phyloP scores from a whole-genome alignment of 2,329 filamentous ascomycete species.

The Ascomycota sp. region DNA sequence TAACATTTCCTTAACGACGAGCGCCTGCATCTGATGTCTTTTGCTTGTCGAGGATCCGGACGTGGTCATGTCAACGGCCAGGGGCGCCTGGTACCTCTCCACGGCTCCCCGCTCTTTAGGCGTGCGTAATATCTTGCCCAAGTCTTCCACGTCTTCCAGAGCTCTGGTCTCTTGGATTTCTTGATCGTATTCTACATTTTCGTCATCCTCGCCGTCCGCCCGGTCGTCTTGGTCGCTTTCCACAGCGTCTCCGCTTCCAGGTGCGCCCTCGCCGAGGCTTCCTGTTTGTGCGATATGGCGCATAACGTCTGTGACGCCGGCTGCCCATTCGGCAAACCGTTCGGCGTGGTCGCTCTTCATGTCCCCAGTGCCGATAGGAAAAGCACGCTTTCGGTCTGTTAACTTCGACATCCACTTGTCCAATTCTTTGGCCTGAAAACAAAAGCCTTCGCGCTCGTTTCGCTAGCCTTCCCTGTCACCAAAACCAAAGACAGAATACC shows the following conservation, averaged over 20 bases:
- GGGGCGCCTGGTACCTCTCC: constrained; percentile 18
- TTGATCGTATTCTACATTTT: constrained; percentile 23
- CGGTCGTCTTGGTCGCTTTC: constrained; percentile 67
- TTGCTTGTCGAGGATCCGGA: constrained; percentile 32
- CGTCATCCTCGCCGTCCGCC: constrained; percentile 37
- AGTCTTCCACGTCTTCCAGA: constrained; percentile 68
- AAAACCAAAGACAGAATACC: constrained; percentile 87
- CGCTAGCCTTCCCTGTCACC: constrained; percentile 87
- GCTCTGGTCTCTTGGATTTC: constrained; percentile 17
- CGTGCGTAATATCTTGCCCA: constrained; percentile 43
- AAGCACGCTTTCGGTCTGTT: constrained; percentile 69
- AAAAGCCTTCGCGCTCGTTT: constrained; percentile 76
- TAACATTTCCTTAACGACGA: constrained; percentile 72
- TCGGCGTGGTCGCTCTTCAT: constrained; percentile 51
- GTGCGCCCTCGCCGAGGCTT: constrained; percentile 41
- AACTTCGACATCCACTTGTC: constrained; percentile 97
- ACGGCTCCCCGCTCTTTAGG: constrained; percentile 15
- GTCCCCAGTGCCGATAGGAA: constrained; percentile 74
- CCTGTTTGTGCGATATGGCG: constrained; percentile 39
- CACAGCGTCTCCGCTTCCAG: constrained; percentile 61
- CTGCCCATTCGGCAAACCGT: constrained; percentile 56
- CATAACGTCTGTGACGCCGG: constrained; percentile 54
- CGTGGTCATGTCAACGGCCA: constrained; percentile 77
- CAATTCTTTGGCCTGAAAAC: constrained; percentile 73
- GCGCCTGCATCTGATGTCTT: constrained; percentile 16